Evolutionary conservation across 352 stramenopile species (phyloP).

Genomic region (Phytopythium delawarense): DNA sequence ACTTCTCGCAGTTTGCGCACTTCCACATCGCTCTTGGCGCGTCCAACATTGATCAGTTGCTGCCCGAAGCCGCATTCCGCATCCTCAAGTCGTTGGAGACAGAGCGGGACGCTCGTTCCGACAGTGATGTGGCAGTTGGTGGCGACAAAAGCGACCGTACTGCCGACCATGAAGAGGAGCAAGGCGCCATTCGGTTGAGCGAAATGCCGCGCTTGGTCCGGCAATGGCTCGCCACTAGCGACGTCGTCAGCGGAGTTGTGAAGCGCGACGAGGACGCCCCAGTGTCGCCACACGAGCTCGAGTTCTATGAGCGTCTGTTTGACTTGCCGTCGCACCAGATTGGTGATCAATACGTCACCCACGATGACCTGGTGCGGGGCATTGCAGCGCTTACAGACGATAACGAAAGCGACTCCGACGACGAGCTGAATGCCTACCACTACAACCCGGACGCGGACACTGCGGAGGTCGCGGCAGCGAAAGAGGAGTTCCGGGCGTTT

Average conservation of each 20-base stretch:
- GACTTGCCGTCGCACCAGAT: constrained; percentile 33
- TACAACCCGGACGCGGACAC: constrained; percentile 14
- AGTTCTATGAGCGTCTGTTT: constrained; percentile 43
- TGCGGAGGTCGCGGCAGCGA: constrained; percentile 10
- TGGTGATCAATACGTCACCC: constrained; percentile 50
- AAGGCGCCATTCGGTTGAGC: constrained; percentile 45
- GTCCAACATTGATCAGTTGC: constrained; percentile 64
- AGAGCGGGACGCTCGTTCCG: constrained; percentile 7
- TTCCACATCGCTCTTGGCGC: constrained; percentile 80
- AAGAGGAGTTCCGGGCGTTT: constrained; percentile 44
- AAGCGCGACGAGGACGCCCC: constrained; percentile 1
- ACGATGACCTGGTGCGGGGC: constrained; percentile 63
- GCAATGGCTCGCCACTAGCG: constrained; percentile 28
- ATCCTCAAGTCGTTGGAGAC: constrained; percentile 52
- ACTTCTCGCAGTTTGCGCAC: constrained; percentile 88
- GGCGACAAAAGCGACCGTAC: constrained; percentile 1
- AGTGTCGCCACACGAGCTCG: constrained; percentile 18
- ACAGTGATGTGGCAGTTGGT: not conserved
- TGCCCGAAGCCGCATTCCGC: constrained; percentile 74
- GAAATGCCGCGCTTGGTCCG: constrained; percentile 43
- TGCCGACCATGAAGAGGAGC: constrained; percentile 8
- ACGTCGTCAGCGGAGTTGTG: not conserved
- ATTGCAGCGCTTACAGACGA: constrained; percentile 39
- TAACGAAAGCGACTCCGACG: constrained; percentile 14
- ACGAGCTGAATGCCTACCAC: constrained; percentile 12